Conservation (phyloP, 2,329 filamentous ascomycete species). For the Paraphoma chrysanthemicola region DNA sequence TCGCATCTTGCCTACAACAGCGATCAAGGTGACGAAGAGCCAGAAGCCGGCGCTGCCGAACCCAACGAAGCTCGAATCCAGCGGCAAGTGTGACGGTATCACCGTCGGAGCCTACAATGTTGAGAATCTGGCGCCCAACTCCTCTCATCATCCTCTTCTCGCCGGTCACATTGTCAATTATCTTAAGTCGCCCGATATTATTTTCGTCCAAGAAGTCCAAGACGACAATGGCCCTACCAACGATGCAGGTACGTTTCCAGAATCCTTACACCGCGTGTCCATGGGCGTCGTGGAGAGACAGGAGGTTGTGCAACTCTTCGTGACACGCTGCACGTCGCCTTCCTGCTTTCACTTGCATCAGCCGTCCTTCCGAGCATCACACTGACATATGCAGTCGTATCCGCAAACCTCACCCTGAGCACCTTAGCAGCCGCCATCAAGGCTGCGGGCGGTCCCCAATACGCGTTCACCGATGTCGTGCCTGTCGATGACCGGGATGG, state of each 20-base stretch:
- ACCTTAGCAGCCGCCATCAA: slow-evolving; percentile 63
- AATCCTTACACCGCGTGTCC: background rate
- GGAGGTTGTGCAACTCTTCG: background rate
- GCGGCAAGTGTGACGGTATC: slow-evolving; percentile 65
- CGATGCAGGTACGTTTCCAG: slow-evolving; percentile 57
- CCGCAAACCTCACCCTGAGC: slow-evolving; percentile 65
- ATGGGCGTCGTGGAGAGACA: background rate
- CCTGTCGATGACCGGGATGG: slow-evolving; percentile 69
- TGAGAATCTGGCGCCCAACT: slow-evolving; percentile 69
- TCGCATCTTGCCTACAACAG: slow-evolving; percentile 69
- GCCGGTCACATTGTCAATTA: slow-evolving; percentile 70
- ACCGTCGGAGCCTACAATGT: slow-evolving; percentile 74
- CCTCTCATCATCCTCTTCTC: slow-evolving; percentile 63
- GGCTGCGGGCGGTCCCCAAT: slow-evolving; percentile 57
- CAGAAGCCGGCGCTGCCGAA: slow-evolving; percentile 56
- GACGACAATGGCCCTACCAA: slow-evolving; percentile 69
- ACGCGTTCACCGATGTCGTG: slow-evolving; percentile 66
- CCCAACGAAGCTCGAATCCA: slow-evolving; percentile 61
- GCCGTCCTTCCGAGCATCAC: background rate
- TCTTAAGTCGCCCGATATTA: slow-evolving; percentile 67
- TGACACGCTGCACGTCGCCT: background rate
- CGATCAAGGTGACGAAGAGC: slow-evolving; percentile 57
- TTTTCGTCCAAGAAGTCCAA: slow-evolving; percentile 76
- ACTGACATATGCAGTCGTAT: slow-evolving; percentile 44
- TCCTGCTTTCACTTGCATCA: background rate